A percentile compares a stretch with the other conserved stretches of the same genome.
Conservation (phyloP, 768 basidiomycete species). For the Kwoniella shandongensis region DNA sequence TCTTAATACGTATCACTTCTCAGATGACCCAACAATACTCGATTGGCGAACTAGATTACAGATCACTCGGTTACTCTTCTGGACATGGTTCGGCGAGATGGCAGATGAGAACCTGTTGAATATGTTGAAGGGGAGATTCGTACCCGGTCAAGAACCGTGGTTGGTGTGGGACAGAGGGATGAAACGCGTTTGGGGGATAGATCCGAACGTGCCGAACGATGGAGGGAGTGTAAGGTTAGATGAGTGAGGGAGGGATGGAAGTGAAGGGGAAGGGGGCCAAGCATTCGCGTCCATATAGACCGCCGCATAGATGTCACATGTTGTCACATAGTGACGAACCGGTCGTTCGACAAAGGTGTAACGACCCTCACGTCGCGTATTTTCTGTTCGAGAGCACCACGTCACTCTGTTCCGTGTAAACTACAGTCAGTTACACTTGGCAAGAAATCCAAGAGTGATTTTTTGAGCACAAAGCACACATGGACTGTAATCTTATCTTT, state of each 20-base stretch:
- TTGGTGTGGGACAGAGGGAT: slow-evolving; percentile 36
- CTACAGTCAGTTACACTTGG: too few species aligned
- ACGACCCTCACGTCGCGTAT: too few species aligned
- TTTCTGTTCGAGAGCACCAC: too few species aligned
- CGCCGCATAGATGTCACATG: not conserved
- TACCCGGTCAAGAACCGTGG: slow-evolving; percentile 57
- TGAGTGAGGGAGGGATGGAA: not conserved
- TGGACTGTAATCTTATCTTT: too few species aligned
- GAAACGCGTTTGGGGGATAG: slow-evolving; percentile 1
- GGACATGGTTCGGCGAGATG: slow-evolving; percentile 23
- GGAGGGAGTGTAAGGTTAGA: not conserved
- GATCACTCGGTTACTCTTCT: slow-evolving; percentile 23
- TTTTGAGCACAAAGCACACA: too few species aligned
- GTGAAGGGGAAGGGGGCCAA: slow-evolving; percentile 1
- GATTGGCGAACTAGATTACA: not conserved
- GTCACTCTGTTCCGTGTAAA: too few species aligned
- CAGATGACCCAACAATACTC: not conserved
- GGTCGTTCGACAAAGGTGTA: too few species aligned
- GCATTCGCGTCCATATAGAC: not conserved
- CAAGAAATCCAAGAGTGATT: too few species aligned
- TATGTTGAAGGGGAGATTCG: slow-evolving; percentile 57
- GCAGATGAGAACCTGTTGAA: slow-evolving; percentile 20
- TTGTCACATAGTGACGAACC: too few species aligned
- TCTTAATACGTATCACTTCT: slow-evolving; percentile 15
- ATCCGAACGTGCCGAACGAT: slow-evolving; percentile 6